Percentiles rank a stretch among this genome's conserved stretches.
Evolutionary conservation across 176 grass and related monocot species (phyloP).

Genomic region (Themeda triandra): DNA sequence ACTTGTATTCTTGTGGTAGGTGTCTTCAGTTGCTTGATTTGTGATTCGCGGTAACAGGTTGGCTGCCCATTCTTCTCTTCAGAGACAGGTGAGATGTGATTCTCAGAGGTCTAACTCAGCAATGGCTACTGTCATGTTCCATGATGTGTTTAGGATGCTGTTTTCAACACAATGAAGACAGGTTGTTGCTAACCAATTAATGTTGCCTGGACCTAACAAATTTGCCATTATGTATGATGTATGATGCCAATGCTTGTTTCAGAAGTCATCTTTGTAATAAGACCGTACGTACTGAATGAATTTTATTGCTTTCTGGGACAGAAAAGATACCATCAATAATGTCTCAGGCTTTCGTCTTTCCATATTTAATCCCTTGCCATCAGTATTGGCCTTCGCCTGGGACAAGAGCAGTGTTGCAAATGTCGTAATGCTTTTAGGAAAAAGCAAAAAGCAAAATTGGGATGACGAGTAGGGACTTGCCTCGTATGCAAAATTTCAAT

Average conservation of each 20-base stretch:
- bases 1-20: neutral
- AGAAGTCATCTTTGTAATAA: slow-evolving; percentile 25
- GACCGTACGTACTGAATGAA: slow-evolving; percentile 8
- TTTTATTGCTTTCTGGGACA: neutral
- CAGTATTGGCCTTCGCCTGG: too few relatives aligned
- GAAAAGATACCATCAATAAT: neutral
- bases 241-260: slow-evolving; percentile 2
- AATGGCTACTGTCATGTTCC: slow-evolving; percentile 6
- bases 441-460: too few relatives aligned
- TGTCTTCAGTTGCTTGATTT: neutral
- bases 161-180: slow-evolving; percentile 16
- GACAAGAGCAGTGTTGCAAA: too few relatives aligned
- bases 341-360: neutral
- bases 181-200: slow-evolving; percentile 32
- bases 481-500: neutral
- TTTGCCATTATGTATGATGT: slow-evolving; percentile 10
- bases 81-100: slow-evolving; percentile 13
- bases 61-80: neutral
- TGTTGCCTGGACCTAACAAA: slow-evolving; percentile 5
- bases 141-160: slow-evolving; percentile 11
- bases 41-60: neutral
- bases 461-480: neutral
- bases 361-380: neutral
- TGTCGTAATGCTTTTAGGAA: neutral
- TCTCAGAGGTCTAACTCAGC: slow-evolving; percentile 5